phyloP scores from a whole-genome alignment of 495 filamentous ascomycete genomes.

The Neurospora hispaniola region DNA sequence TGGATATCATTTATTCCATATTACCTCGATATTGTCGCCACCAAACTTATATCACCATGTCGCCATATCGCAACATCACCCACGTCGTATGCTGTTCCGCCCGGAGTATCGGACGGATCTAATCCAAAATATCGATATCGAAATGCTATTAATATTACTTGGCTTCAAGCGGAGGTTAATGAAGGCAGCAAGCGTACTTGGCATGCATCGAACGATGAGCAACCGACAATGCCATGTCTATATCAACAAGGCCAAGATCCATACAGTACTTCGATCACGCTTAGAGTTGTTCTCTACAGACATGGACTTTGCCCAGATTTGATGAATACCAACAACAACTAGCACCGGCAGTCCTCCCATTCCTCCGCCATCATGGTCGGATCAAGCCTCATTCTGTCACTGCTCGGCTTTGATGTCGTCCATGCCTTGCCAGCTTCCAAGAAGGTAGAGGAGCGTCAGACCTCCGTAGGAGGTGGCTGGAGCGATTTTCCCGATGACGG shows the following conservation, averaged over 20 bases:
- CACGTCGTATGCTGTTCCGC: slow-evolving; percentile 7
- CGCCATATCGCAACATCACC: slow-evolving; percentile 5
- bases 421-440: slow-evolving; percentile 16
- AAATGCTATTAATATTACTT: slow-evolving; percentile 20
- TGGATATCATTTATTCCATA: slow-evolving; percentile 28
- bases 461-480: slow-evolving; percentile 4
- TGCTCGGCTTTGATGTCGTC: slow-evolving; percentile 22
- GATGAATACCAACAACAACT: background rate
- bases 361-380: slow-evolving; percentile 19
- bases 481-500: slow-evolving; percentile 7
- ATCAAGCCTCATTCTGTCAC: slow-evolving; percentile 17
- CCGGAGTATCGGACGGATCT: slow-evolving; percentile 4
- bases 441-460: slow-evolving; percentile 10
- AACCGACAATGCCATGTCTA: slow-evolving; percentile 2
- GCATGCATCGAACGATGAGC: background rate
- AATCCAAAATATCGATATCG: slow-evolving; percentile 1
- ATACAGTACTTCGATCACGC: background rate
- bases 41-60: slow-evolving; percentile 11
- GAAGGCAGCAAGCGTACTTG: background rate
- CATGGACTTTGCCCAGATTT: slow-evolving; percentile 9
- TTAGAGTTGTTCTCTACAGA: slow-evolving; percentile 1
- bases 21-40: slow-evolving; percentile 26
- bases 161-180: background rate
- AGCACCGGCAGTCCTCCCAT: background rate
- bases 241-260: slow-evolving; percentile 13